These are phyloP conservation scores for Russula griseocarnosa DNA, from an alignment of 768 basidiomycete genomes.

Conservation along the genomic window DNA sequence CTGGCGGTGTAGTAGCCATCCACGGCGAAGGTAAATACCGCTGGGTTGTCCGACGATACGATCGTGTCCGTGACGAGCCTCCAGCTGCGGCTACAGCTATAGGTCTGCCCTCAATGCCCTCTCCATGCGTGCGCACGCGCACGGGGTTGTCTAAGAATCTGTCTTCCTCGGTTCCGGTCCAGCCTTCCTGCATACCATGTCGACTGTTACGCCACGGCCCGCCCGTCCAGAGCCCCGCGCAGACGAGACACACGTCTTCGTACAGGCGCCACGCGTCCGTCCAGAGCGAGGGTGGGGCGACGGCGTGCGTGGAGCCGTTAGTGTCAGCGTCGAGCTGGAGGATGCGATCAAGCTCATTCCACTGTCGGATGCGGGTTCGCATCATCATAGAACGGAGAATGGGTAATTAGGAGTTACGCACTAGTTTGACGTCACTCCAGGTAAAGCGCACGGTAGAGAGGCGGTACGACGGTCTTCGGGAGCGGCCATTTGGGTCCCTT, in stretches of 20 bases:
- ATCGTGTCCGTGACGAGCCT: constrained; percentile 1
- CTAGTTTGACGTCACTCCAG: constrained; percentile 79
- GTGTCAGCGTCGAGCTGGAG: constrained; percentile 47
- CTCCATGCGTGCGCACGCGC: constrained; percentile 56
- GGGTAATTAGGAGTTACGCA: constrained; percentile 34
- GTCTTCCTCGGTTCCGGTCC: constrained; percentile 56
- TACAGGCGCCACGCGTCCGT: constrained; percentile 77
- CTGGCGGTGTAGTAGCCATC: constrained; percentile 26
- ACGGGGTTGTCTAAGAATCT: constrained; percentile 30
- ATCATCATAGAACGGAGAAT: not conserved
- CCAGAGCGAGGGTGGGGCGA: constrained; percentile 39
- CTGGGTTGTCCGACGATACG: constrained; percentile 27
- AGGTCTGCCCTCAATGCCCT: constrained; percentile 64
- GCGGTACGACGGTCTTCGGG: constrained; percentile 45
- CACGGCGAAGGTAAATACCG: constrained; percentile 27
- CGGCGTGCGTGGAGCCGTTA: not conserved
- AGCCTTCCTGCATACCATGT: constrained; percentile 45
- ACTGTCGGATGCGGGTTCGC: constrained; percentile 43
- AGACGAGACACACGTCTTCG: constrained; percentile 79
- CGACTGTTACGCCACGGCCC: constrained; percentile 49
- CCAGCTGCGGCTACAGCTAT: not conserved
- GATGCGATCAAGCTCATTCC: constrained; percentile 74
- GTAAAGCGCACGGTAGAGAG: constrained; percentile 67
- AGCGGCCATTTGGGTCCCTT: constrained; percentile 38
- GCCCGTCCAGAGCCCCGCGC: constrained; percentile 76